phyloP scores from a whole-genome alignment of 176 grass and related monocot species.

The Ensete glaucum region DNA sequence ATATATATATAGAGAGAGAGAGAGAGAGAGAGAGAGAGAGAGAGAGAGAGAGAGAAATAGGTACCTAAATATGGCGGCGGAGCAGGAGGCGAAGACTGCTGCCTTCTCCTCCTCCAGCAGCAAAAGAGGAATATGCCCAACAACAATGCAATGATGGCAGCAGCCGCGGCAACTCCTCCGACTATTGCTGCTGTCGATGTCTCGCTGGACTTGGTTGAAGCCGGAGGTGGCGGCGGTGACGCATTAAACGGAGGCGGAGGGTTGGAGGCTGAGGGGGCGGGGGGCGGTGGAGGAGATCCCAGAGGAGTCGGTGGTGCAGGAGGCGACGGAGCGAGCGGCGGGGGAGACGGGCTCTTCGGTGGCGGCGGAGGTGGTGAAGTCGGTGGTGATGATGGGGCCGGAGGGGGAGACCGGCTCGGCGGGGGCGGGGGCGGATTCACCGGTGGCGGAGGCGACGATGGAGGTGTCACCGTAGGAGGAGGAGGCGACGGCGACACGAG shows the following conservation, averaged over 20 bases:
- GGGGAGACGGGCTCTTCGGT: not conserved
- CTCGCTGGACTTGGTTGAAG: not conserved
- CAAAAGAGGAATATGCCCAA: constrained; percentile 27
- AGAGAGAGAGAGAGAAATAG: too few relatives aligned
- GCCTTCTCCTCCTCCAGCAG: constrained; percentile 14
- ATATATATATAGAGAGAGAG: too few relatives aligned
- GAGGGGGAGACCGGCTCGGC: not conserved
- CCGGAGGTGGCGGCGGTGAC: constrained; percentile 4
- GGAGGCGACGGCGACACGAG: not conserved
- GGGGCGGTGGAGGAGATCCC: not conserved
- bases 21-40: too few relatives aligned
- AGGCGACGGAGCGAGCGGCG: constrained; percentile 23
- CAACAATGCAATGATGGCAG: constrained; percentile 25
- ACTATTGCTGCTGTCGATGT: constrained; percentile 4
- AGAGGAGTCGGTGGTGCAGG: not conserved
- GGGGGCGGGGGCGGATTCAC: constrained; percentile 15
- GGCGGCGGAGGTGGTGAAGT: constrained; percentile 5
- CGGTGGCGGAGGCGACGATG: not conserved
- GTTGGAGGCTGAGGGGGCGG: not conserved
- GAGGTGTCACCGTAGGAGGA: not conserved
- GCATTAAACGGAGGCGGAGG: not conserved
- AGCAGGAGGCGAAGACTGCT: constrained; percentile 8
- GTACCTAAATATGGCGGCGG: constrained; percentile 2
- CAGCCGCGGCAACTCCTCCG: constrained; percentile 31
- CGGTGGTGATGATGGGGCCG: constrained; percentile 4